Percentiles rank a stretch among this genome's conserved stretches.
phyloP scores from a whole-genome alignment of 2,329 filamentous ascomycete species.

The Arthroderma uncinatum region DNA sequence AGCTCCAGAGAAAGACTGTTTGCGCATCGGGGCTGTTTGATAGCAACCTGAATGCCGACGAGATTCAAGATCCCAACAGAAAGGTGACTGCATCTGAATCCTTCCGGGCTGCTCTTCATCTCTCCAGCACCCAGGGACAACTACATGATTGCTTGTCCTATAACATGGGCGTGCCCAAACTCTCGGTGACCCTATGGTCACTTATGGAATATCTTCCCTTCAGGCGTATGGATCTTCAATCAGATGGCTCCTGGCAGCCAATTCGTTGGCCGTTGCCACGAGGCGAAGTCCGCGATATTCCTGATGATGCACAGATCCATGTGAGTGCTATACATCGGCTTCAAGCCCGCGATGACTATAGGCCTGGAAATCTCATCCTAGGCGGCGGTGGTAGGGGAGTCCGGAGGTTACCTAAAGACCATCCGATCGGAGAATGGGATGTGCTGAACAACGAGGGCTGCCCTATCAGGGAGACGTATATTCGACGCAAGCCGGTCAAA shows the following conservation, averaged over 20 bases:
- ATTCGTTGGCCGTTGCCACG: conserved; percentile 70
- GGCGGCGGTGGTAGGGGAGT: conserved; percentile 66
- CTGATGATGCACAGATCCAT: conserved; percentile 58
- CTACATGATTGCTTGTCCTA: conserved; percentile 64
- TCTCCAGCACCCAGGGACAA: conserved; percentile 41
- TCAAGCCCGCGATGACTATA: conserved; percentile 50
- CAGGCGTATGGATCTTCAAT: conserved; percentile 63
- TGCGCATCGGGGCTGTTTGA: not conserved
- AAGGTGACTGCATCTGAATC: conserved; percentile 20
- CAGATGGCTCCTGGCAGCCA: conserved; percentile 64
- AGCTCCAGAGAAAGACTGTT: not conserved
- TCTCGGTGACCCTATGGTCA: conserved; percentile 57
- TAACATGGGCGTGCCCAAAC: conserved; percentile 44
- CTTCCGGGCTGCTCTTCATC: conserved; percentile 50
- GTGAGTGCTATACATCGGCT: conserved; percentile 64
- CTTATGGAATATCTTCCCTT: conserved; percentile 76
- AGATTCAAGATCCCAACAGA: not conserved
- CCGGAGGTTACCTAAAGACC: conserved; percentile 46
- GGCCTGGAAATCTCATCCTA: conserved; percentile 68
- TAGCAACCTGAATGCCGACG: not conserved
- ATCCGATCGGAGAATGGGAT: conserved; percentile 63
- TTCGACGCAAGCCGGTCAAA: conserved; percentile 31
- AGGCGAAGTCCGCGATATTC: conserved; percentile 68
- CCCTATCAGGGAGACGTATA: conserved; percentile 57
- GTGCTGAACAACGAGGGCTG: conserved; percentile 55